Base-by-base conservation (phyloP, 78 protist species). In the Polysphondylium violaceum region DNA sequence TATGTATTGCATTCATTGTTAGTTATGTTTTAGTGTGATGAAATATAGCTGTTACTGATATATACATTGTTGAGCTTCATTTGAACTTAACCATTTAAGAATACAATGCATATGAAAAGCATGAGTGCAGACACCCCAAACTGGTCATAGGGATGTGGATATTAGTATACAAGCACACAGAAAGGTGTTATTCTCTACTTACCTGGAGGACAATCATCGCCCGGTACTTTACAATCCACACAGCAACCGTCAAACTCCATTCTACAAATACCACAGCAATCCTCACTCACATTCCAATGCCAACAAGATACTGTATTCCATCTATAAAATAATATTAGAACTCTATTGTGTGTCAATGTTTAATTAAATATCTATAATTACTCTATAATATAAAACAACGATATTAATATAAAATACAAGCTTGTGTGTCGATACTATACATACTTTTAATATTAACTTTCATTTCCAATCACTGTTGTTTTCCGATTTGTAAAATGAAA, bases 31-130 rank as follows among this genome's bases (percentile, higher is more conserved):
- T 23, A 69, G 11, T 21, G 27, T 2, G 27, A 16, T 72, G 25
- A 44, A 23, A 17, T 11, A 74, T 44, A 17, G 40, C n/a, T 25
- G 11, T 43, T 29, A 31, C 1, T 23, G 3, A 36, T 41, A 8
- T 1, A 23, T 75, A 65, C 93, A 86, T 86, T 86, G 86, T 72
- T 75, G 86, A 17, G 6, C 11, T 55, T 72, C 60, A 60, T 86
- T 75, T 67, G 91, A 59, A 90, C 41, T 23, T 25, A 97, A 27
- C 98, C 98, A 97, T 85, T 88, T 90, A n/a, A 94, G 29, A 29
- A 97, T 97, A 87, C 98, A 97, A 76, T 95, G 97, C 89, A 95
- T 93, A 78, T 97, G 98, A 72, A 97, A 97, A 50, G 94, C 90
- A 79, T 97, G 98, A n/a, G 33, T 85, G 40, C 98, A 97, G 31